Evolutionary conservation across 2,329 filamentous ascomycete species (phyloP).

Genomic region (Hymenoscyphus infarciens): DNA sequence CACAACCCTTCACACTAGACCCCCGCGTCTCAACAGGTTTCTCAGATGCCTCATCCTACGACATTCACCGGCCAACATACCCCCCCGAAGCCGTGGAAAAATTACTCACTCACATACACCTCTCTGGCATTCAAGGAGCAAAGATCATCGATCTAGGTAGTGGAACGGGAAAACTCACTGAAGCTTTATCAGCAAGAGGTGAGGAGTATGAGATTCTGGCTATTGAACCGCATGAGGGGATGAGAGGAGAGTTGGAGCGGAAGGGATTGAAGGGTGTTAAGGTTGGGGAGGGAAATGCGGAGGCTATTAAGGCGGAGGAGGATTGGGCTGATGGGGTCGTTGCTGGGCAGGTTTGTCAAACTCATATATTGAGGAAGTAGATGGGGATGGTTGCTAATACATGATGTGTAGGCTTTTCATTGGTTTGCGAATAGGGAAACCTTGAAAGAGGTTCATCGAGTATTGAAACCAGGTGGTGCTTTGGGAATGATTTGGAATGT

Average conservation of each 20-base stretch:
- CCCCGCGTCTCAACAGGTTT: constrained; percentile 48
- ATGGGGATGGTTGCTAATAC: constrained; percentile 9
- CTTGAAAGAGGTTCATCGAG: constrained; percentile 62
- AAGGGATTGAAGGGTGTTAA: constrained; percentile 49
- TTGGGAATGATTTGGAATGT: constrained; percentile 72
- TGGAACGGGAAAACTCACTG: constrained; percentile 69
- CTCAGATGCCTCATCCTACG: constrained; percentile 60
- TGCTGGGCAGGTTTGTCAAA: constrained; percentile 15
- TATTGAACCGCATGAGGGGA: constrained; percentile 62
- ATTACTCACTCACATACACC: constrained; percentile 53
- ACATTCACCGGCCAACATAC: constrained; percentile 66
- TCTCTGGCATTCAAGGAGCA: constrained; percentile 45
- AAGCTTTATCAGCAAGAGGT: constrained; percentile 52
- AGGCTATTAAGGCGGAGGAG: constrained; percentile 51
- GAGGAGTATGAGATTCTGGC: constrained; percentile 59
- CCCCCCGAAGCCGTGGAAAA: constrained; percentile 52
- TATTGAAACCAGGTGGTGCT: constrained; percentile 56
- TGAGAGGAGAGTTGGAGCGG: constrained; percentile 56
- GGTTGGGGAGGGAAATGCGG: constrained; percentile 56
- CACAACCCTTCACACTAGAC: constrained; percentile 21
- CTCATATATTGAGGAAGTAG: neutral
- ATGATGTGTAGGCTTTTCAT: constrained; percentile 45
- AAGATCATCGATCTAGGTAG: constrained; percentile 62
- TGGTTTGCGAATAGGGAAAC: constrained; percentile 62
- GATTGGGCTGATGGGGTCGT: constrained; percentile 63